A percentile compares a stretch with the other conserved stretches of the same genome.
Evolutionary conservation across 2,329 filamentous ascomycete species (phyloP).

Genomic region (Epichloe aotearoae): DNA sequence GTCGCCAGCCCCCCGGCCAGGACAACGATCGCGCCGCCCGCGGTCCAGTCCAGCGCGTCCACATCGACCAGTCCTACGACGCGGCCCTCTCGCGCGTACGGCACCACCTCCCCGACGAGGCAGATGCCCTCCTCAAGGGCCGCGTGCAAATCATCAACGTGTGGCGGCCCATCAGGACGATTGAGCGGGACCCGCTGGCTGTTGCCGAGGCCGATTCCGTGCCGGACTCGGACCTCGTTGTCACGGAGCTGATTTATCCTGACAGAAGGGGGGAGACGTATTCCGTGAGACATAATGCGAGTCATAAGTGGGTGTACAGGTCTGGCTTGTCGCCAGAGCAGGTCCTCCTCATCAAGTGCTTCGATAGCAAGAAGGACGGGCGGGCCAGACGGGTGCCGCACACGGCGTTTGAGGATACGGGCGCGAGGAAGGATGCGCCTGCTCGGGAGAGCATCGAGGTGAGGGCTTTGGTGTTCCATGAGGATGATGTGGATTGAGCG

Average conservation of each 20-base stretch:
- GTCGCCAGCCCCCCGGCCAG: conserved; percentile 24
- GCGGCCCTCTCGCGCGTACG: conserved; percentile 29
- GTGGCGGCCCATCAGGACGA: conserved; percentile 33
- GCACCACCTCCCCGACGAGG: conserved; percentile 28
- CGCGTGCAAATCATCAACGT: conserved; percentile 41
- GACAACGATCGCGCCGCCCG: conserved; percentile 30
- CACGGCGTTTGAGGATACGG: conserved; percentile 36
- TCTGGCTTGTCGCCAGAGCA: conserved; percentile 37
- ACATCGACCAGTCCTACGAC: conserved; percentile 43
- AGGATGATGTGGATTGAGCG: background rate
- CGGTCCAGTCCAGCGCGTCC: conserved; percentile 30
- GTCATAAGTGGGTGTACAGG: conserved; percentile 40
- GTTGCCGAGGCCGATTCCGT: conserved; percentile 39
- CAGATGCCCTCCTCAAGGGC: conserved; percentile 27
- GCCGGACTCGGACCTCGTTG: conserved; percentile 34
- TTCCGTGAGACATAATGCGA: conserved; percentile 24
- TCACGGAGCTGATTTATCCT: conserved; percentile 36
- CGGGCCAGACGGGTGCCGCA: conserved; percentile 35
- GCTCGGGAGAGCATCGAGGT: conserved; percentile 49
- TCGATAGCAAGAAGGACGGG: conserved; percentile 42
- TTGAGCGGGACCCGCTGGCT: conserved; percentile 39
- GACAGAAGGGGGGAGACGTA: conserved; percentile 36
- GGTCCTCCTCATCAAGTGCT: conserved; percentile 48
- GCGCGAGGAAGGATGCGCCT: conserved; percentile 23
- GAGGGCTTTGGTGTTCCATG: conserved; percentile 34